Conservation (phyloP, 1,139 yeast species). For the Magnusiomyces suaveolens region DNA sequence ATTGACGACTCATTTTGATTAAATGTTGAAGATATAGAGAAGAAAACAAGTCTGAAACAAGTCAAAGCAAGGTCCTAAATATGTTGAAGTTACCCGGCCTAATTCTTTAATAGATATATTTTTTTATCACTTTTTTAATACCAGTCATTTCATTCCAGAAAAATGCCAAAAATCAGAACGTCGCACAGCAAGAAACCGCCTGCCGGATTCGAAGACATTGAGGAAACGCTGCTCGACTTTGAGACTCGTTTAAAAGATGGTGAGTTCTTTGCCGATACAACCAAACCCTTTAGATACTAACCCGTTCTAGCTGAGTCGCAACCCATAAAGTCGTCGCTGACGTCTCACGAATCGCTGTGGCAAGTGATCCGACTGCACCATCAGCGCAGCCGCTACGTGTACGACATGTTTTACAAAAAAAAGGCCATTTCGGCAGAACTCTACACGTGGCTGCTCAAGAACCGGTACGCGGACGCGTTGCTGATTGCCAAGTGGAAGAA, state of each 20-base stretch:
- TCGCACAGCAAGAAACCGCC: slow-evolving; percentile 50
- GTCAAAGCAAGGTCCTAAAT: no score
- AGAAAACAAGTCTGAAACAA: no score
- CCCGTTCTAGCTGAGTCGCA: not conserved
- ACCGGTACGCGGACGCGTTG: slow-evolving; percentile 57
- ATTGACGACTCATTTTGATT: no score
- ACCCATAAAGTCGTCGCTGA: slow-evolving; percentile 12
- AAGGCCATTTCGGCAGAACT: slow-evolving; percentile 50
- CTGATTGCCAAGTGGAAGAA: slow-evolving; percentile 88
- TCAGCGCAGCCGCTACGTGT: slow-evolving; percentile 68
- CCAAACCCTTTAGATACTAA: not conserved
- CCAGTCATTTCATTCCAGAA: no score
- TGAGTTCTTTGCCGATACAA: slow-evolving; percentile 26
- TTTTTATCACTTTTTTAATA: no score
- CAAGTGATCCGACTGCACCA: slow-evolving; percentile 61
- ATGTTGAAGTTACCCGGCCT: no score
- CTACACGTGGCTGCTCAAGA: slow-evolving; percentile 68
- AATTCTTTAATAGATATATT: no score
- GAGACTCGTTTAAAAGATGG: slow-evolving; percentile 52
- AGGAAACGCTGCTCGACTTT: slow-evolving; percentile 58
- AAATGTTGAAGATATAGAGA: no score
- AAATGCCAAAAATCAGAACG: slow-evolving; percentile 39
- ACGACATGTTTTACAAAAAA: slow-evolving; percentile 61
- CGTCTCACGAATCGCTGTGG: slow-evolving; percentile 46
- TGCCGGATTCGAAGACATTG: slow-evolving; percentile 64